Conservation (phyloP, 306 rosid species). For the Trifolium pratense region DNA sequence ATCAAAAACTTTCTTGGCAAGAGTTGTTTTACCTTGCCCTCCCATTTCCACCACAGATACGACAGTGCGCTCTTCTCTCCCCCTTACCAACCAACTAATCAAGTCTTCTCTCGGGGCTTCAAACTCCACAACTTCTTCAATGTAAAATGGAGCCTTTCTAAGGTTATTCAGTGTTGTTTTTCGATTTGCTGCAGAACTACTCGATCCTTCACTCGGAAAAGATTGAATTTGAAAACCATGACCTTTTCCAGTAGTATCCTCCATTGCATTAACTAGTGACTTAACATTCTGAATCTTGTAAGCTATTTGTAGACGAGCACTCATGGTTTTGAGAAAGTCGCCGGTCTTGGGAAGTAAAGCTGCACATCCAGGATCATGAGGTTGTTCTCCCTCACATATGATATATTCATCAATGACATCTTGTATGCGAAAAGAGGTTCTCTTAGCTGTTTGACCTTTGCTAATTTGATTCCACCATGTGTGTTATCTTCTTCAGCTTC, state of each 20-base stretch:
- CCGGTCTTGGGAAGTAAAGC: neutral
- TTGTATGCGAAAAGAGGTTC: neutral
- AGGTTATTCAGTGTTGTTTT: neutral
- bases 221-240: neutral
- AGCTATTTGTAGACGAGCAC: neutral
- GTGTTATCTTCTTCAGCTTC: slow-evolving; percentile 1
- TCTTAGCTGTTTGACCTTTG: neutral
- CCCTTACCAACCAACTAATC: neutral
- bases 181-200: neutral
- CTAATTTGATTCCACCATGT: neutral
- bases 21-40: slow-evolving; percentile 35
- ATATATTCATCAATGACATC: slow-evolving; percentile 8
- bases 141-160: neutral
- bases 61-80: neutral
- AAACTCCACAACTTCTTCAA: slow-evolving; percentile 25
- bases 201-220: neutral
- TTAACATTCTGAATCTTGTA: neutral
- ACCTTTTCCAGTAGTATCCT: neutral
- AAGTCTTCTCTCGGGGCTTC: neutral
- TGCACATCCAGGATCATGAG: slow-evolving; percentile 6
- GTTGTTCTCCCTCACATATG: neutral
- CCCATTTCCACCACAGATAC: slow-evolving; percentile 3
- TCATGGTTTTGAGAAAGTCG: neutral
- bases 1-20: slow-evolving; percentile 30
- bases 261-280: neutral